Percentiles rank a stretch among this genome's conserved stretches.
These are phyloP conservation scores for Phoma herbarum DNA, from an alignment of 2,329 filamentous ascomycete species.

Conservation along the genomic window DNA sequence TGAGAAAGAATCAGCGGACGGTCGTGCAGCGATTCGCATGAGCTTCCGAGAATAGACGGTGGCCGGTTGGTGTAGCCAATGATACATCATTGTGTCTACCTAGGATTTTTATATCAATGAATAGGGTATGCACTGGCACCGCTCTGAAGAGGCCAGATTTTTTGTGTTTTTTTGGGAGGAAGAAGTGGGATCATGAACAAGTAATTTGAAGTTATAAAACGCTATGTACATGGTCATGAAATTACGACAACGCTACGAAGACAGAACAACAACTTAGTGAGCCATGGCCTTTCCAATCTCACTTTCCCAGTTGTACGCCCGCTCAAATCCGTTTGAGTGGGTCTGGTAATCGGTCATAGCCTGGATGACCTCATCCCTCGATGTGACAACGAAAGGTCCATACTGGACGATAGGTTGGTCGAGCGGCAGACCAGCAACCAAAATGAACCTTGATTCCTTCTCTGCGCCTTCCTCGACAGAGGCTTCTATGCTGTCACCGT, in stretches of 20 bases:
- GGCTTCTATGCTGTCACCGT: slow-evolving; percentile 78
- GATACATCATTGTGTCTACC: too few relatives aligned
- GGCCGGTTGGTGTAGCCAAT: too few relatives aligned
- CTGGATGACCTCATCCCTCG: slow-evolving; percentile 49
- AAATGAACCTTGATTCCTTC: slow-evolving; percentile 67
- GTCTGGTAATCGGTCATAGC: slow-evolving; percentile 51
- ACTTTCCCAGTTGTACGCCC: slow-evolving; percentile 75
- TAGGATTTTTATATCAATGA: too few relatives aligned
- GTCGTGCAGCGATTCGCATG: too few relatives aligned
- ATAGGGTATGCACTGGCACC: too few relatives aligned
- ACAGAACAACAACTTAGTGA: slow-evolving; percentile 24
- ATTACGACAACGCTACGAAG: not conserved
- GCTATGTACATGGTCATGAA: not conserved
- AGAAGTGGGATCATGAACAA: too few relatives aligned
- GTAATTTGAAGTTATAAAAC: not conserved
- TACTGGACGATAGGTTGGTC: slow-evolving; percentile 54
- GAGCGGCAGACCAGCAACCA: slow-evolving; percentile 75
- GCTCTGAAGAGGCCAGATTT: too few relatives aligned
- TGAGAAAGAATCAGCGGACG: too few relatives aligned
- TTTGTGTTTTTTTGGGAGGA: too few relatives aligned
- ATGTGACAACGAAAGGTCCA: slow-evolving; percentile 51
- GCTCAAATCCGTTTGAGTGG: slow-evolving; percentile 58
- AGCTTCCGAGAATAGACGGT: too few relatives aligned
- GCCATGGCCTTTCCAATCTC: slow-evolving; percentile 68
- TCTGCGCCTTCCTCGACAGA: slow-evolving; percentile 72